Conservation (phyloP, 345 rosid genomes). For the Anacardium occidentale region DNA sequence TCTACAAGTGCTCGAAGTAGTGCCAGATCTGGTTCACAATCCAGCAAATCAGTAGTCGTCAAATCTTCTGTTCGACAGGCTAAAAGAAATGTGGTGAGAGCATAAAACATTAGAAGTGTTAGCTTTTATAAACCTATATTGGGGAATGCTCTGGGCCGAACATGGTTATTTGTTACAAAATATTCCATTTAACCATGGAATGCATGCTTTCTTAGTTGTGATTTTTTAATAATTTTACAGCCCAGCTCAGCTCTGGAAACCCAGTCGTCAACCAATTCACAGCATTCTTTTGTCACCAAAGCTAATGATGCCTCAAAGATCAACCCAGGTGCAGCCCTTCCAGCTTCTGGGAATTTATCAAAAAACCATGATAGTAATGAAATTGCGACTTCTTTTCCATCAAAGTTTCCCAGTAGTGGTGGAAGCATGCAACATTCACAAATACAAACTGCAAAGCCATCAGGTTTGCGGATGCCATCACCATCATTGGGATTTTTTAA, state of each 20-base stretch:
- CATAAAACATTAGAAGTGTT: background rate
- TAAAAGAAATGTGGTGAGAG: slow-evolving; percentile 62
- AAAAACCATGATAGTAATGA: slow-evolving; percentile 10
- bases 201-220: slow-evolving; percentile 7
- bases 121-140: background rate
- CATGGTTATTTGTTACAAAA: slow-evolving; percentile 15
- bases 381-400: slow-evolving; percentile 31
- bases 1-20: slow-evolving; percentile 10
- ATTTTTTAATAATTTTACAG: slow-evolving; percentile 34
- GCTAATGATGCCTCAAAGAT: slow-evolving; percentile 32
- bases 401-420: slow-evolving; percentile 25
- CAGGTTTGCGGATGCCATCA: slow-evolving; percentile 87
- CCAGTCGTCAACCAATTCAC: slow-evolving; percentile 37
- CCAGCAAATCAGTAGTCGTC: slow-evolving; percentile 37
- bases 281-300: slow-evolving; percentile 28
- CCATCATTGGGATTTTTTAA: slow-evolving; percentile 73
- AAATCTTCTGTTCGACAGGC: slow-evolving; percentile 47
- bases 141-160: slow-evolving; percentile 12
- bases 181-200: slow-evolving; percentile 4
- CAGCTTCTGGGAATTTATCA: slow-evolving; percentile 17
- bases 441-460: slow-evolving; percentile 51
- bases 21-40: slow-evolving; percentile 35
- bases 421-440: slow-evolving; percentile 32
- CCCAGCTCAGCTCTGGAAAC: slow-evolving; percentile 31
- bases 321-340: slow-evolving; percentile 31